These are phyloP conservation scores for Venturia nashicola DNA, from an alignment of 2,329 filamentous ascomycete species.

Conservation along the genomic window DNA sequence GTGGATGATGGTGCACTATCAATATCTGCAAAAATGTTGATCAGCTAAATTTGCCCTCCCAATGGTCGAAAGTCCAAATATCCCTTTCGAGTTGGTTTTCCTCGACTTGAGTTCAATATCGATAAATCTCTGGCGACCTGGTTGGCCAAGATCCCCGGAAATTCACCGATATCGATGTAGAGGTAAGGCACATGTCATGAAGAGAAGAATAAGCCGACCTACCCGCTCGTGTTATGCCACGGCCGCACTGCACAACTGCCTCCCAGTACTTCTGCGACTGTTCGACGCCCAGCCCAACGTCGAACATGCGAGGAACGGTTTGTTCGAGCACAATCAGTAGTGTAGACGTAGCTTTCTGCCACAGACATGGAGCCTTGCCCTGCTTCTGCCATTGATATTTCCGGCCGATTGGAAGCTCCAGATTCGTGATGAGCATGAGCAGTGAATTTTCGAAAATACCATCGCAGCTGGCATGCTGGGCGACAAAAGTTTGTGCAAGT, in stretches of 20 bases:
- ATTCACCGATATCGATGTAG: background rate
- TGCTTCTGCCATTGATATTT: conserved; percentile 70
- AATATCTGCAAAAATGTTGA: background rate
- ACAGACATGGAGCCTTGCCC: conserved; percentile 60
- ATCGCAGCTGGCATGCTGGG: conserved; percentile 46
- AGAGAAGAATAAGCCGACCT: background rate
- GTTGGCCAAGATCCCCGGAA: background rate
- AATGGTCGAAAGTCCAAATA: background rate
- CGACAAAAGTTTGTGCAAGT: conserved; percentile 49
- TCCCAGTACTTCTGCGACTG: conserved; percentile 49
- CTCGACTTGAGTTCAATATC: background rate
- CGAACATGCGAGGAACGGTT: conserved; percentile 40
- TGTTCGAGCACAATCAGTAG: conserved; percentile 55
- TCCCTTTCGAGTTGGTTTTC: background rate
- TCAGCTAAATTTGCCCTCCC: background rate
- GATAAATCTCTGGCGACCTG: background rate
- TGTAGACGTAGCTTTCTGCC: conserved; percentile 67
- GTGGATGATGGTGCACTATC: conserved; percentile 20
- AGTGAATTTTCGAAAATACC: conserved; percentile 2
- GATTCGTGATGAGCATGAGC: background rate
- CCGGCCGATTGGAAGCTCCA: conserved; percentile 39
- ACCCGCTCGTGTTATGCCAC: conserved; percentile 21
- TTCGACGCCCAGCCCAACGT: conserved; percentile 23
- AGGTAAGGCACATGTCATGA: background rate
- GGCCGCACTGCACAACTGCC: conserved; percentile 25